Percentiles rank a stretch among this genome's conserved stretches.
Evolutionary conservation across 2,329 filamentous ascomycete genomes (phyloP).

Genomic region (Colletotrichum theobromicola): DNA sequence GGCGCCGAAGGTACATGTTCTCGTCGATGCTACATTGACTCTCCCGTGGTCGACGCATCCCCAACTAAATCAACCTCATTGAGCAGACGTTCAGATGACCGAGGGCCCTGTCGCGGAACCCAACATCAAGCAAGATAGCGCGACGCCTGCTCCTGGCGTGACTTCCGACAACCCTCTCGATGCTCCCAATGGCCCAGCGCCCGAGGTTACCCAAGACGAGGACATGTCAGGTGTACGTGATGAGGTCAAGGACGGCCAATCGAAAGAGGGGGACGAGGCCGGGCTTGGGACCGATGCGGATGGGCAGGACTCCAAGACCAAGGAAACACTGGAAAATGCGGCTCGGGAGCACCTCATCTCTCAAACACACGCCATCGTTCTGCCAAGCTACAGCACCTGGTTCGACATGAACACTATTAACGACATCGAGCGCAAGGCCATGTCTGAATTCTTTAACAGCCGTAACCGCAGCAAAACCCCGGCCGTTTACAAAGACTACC

Average conservation of each 20-base stretch:
- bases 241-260: constrained; percentile 48
- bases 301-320: constrained; percentile 70
- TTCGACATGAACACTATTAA: constrained; percentile 97
- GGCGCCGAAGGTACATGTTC: constrained; percentile 9
- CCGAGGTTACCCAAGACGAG: constrained; percentile 74
- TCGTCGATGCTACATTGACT: constrained; percentile 25
- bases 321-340: constrained; percentile 81
- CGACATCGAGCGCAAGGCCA: constrained; percentile 88
- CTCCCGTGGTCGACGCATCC: not conserved
- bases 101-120: constrained; percentile 53
- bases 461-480: constrained; percentile 98
- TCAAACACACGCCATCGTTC: constrained; percentile 93
- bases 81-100: constrained; percentile 69
- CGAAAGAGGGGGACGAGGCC: constrained; percentile 49
- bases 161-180: constrained; percentile 70
- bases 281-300: constrained; percentile 50
- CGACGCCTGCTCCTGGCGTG: constrained; percentile 60
- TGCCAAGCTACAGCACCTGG: constrained; percentile 98
- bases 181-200: constrained; percentile 68
- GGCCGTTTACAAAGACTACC: constrained; percentile 97
- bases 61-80: not conserved
- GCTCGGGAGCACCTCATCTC: constrained; percentile 91
- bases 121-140: constrained; percentile 65
- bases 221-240: constrained; percentile 76
- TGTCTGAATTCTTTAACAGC: constrained; percentile 98